A percentile compares a stretch with the other conserved stretches of the same genome.
Evolutionary conservation across 2,329 filamentous ascomycete genomes (phyloP).

Genomic region (Colletotrichum australisinense): DNA sequence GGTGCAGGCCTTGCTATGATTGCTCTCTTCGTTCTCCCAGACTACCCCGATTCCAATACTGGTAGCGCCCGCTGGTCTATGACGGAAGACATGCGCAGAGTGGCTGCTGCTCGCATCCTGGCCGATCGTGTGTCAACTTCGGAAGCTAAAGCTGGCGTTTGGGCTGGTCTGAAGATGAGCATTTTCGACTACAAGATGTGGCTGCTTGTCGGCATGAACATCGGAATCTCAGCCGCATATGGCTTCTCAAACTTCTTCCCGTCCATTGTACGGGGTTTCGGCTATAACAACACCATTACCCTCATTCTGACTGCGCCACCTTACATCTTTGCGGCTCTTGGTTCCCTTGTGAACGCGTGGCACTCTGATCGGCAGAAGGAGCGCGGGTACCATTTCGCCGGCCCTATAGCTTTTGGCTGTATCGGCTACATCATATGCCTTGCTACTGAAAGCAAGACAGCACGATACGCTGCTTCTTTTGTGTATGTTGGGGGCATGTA

Average conservation of each 20-base stretch:
- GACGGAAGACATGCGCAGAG: constrained; percentile 39
- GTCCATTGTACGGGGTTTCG: constrained; percentile 38
- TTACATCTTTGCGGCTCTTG: constrained; percentile 38
- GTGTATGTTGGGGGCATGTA: constrained; percentile 39
- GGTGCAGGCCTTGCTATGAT: constrained; percentile 38
- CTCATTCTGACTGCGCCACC: constrained; percentile 40
- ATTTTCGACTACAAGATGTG: constrained; percentile 40
- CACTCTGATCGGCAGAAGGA: constrained; percentile 38
- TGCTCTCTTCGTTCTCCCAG: constrained; percentile 37
- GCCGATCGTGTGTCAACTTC: constrained; percentile 39
- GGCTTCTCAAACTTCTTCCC: constrained; percentile 42
- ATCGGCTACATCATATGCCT: constrained; percentile 41
- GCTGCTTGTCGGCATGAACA: constrained; percentile 40
- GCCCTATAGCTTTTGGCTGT: constrained; percentile 36
- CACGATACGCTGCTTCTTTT: constrained; percentile 38
- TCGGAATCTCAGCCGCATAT: constrained; percentile 38
- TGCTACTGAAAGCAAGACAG: constrained; percentile 37
- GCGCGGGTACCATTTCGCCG: constrained; percentile 38
- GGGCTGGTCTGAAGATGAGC: constrained; percentile 39
- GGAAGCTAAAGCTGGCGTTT: constrained; percentile 38
- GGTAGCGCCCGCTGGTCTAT: constrained; percentile 40
- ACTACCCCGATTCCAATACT: constrained; percentile 40
- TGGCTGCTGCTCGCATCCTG: constrained; percentile 39
- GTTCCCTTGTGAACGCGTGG: constrained; percentile 36
- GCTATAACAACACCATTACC: constrained; percentile 38